Evolutionary conservation across 1,139 yeast species (phyloP), one percentile per base, ranked within the genome.

Genomic region (Nematodospora anomalae): DNA sequence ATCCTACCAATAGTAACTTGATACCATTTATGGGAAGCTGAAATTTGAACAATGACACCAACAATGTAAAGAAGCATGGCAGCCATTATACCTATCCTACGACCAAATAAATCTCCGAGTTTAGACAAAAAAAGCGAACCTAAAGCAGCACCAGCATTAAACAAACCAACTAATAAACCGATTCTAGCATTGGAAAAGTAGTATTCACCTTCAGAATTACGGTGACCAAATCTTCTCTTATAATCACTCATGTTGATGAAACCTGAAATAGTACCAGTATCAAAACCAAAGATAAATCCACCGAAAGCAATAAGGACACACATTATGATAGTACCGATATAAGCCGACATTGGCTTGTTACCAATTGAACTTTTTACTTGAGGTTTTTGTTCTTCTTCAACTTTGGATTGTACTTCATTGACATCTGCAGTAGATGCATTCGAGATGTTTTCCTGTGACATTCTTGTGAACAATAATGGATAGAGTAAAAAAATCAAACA

Each of bases 261-360:
- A 23, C 87, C 87, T 29, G 87, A 84, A 50, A 82, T 73, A 32
- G 84, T 80, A 38, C 89, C 89, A 36, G 84, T 79, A 60, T 83
- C 90, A 67, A 79, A 82, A 24, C 90, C 90, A 51, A 80, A 80
- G 11, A 80, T 74, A 43, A 80, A 77, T 3, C 89, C 90, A 30
- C 85, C 82, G 44, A 79, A 71, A 3, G 87, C 76, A 26, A 74
- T 64, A 26, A 71, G 51, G 16, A 70, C 50, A 53, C 74, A 67
- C 43, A 40, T 42, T 8, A 38, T 42, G 25, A 33, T 30, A 10
- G 40, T 40, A 31, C 40, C 40, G 16, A 31, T 31, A 30, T 35
- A 41, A 3, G 37, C 36, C 4, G 35, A 27, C n/a, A 30, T 16
- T 23, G 45, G 43, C 25, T 37, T 39, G n/a, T 35, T 26, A 6